Base-by-base conservation (phyloP, 176 grass and related monocot species). In the Lolium multiflorum region DNA sequence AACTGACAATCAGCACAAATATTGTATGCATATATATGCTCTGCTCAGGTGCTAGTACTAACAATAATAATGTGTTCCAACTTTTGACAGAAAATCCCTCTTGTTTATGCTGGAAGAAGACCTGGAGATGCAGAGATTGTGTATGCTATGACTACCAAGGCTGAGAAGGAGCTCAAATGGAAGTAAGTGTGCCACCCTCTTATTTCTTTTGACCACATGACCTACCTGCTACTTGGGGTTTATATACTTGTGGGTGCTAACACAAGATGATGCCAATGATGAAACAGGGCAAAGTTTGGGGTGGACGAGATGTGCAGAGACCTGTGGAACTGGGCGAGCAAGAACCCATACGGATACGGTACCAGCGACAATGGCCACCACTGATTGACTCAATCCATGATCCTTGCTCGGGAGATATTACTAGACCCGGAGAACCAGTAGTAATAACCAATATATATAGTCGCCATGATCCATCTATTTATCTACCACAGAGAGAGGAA, bases 251-350 rank as follows among this genome's bases (percentile, higher is more conserved):
- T 24, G 41, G 41, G 52, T 52, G 7, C 3, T 75, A 75, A 75
- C 14, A 17, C 73, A 76, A 11, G 6, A 51, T 25, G 8, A 35
- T 55, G 12, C 9, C 28, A 26, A 28, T 31, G 13, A 74, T 14
- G 12, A 58, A 80, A 60, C 88, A 98, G 93, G 86, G 90, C 96
- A 5, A 95, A 92, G 74, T 95, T 89, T 81, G 93, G 93, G 18
- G 63, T 98, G 18, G 91, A 93, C 28, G 96, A 98, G 78, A 98
- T 98, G 96, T 98, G 96, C 91, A 88, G 93, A 82, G 96, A 98
- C 86, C 91, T 89, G 77, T 98, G 96, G 93, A 95, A 91, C 54
- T 98, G 93, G 96, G 93, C 96, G 54, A 98, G 88, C 86, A 95
- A 98, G 86, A 98, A 98, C 77, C 93, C 91, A 3, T 95, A 87